phyloP scores from a whole-genome alignment of 2,329 filamentous ascomycete genomes.

The Sordariomycetes sp. region DNA sequence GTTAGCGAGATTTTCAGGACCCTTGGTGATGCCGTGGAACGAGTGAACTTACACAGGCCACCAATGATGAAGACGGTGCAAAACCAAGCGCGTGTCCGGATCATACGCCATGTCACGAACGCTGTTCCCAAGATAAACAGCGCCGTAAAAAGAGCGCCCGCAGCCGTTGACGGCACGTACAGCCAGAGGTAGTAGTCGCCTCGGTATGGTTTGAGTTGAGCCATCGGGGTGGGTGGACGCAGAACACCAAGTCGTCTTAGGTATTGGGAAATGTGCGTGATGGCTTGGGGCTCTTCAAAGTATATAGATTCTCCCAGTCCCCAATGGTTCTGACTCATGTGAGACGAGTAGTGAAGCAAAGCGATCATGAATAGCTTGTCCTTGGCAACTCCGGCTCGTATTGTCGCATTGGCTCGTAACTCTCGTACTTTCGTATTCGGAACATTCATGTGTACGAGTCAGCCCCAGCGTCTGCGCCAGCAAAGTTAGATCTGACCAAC shows the following conservation, averaged over 20 bases:
- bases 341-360: too few relatives aligned
- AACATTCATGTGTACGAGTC: too few relatives aligned
- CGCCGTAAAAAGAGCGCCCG: conserved; percentile 1
- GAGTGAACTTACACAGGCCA: background rate
- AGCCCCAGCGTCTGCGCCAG: too few relatives aligned
- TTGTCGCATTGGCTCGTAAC: too few relatives aligned
- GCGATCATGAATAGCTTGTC: too few relatives aligned
- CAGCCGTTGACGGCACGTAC: conserved; percentile 4
- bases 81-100: conserved; percentile 2
- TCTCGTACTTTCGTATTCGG: too few relatives aligned
- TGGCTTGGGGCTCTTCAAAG: background rate
- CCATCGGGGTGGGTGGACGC: too few relatives aligned
- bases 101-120: conserved; percentile 3
- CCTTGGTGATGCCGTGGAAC: background rate
- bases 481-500: too few relatives aligned
- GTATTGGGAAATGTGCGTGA: background rate
- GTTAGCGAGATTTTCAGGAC: background rate
- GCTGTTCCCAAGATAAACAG: conserved; percentile 1
- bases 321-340: too few relatives aligned
- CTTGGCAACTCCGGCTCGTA: too few relatives aligned
- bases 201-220: conserved; percentile 5
- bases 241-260: conserved; percentile 3
- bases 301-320: too few relatives aligned
- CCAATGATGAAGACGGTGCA: conserved; percentile 3
- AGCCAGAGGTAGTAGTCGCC: conserved; percentile 6